These are phyloP conservation scores for Trichoderma semiorbis DNA, from an alignment of 2,329 filamentous ascomycete genomes.

Conservation along the genomic window DNA sequence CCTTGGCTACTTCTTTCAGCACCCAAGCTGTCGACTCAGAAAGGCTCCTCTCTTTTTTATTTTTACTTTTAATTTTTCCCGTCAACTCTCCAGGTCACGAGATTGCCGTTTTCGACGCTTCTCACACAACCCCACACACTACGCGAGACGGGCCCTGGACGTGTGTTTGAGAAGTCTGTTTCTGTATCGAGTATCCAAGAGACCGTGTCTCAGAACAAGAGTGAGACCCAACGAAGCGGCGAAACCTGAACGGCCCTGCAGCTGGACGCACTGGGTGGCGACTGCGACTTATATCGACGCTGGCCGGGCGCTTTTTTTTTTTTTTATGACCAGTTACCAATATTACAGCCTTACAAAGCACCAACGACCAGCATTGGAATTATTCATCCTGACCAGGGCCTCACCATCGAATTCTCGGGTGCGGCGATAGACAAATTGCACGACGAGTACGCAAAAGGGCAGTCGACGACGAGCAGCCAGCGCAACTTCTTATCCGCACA, in stretches of 20 bases:
- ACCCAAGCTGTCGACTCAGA: background rate
- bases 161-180: slow-evolving; percentile 1
- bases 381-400: background rate
- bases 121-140: slow-evolving; percentile 6
- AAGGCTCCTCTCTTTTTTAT: background rate
- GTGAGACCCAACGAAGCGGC: slow-evolving; percentile 10
- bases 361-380: background rate
- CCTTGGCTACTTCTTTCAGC: background rate
- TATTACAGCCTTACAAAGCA: slow-evolving; percentile 6
- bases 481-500: background rate
- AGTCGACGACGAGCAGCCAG: background rate
- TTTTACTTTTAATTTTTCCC: background rate
- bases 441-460: background rate
- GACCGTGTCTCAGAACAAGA: slow-evolving; percentile 9
- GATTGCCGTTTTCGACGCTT: slow-evolving; percentile 9
- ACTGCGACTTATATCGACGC: slow-evolving; percentile 9
- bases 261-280: slow-evolving; percentile 8
- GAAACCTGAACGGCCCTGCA: background rate
- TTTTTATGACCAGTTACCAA: background rate
- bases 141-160: slow-evolving; percentile 3
- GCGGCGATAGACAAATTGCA: background rate
- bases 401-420: background rate
- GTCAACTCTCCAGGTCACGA: slow-evolving; percentile 1
- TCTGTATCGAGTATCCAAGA: background rate
- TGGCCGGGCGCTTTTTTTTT: background rate